These are phyloP conservation scores for Sphagnum contortum DNA, from an alignment of 225 moss, liverwort and hornwort genomes.

Conservation along the genomic window DNA sequence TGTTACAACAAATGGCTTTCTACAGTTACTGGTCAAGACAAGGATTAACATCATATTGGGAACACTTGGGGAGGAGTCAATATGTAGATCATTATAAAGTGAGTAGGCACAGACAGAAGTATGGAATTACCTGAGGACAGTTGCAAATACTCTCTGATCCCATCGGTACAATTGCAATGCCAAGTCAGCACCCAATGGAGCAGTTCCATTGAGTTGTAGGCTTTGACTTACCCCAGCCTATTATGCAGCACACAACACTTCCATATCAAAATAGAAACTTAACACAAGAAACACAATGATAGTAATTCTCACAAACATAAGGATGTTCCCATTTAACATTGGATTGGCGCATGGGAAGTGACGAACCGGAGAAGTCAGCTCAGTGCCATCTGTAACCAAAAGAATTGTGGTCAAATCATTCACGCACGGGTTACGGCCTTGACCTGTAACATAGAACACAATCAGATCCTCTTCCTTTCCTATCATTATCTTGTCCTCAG, in stretches of 20 bases:
- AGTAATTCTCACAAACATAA: too few relatives aligned
- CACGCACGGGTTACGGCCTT: conserved; percentile 86
- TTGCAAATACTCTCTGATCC: conserved; percentile 98
- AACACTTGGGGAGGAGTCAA: too few relatives aligned
- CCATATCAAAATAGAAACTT: too few relatives aligned
- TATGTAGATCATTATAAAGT: too few relatives aligned
- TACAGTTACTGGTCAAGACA: too few relatives aligned
- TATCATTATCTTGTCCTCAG: too few relatives aligned
- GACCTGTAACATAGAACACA: conserved; percentile 41
- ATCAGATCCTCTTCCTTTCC: too few relatives aligned
- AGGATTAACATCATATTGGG: too few relatives aligned
- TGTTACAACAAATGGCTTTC: conserved; percentile 5
- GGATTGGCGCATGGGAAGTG: too few relatives aligned
- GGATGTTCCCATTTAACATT: too few relatives aligned
- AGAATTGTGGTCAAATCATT: conserved; percentile 94
- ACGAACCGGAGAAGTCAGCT: conserved; percentile 84
- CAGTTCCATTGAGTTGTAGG: conserved; percentile 54
- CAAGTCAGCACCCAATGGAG: conserved; percentile 72
- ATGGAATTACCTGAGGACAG: conserved; percentile 62
- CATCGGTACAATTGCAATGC: conserved; percentile 69
- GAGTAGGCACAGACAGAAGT: too few relatives aligned
- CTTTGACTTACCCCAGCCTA: conserved; percentile 87
- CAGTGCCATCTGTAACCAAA: conserved; percentile 96
- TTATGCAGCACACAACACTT: neutral
- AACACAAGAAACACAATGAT: too few relatives aligned